A percentile compares a stretch with the other conserved stretches of the same genome.
Evolutionary conservation across 192 early-diverging fungal genomes (phyloP).

Genomic region (Allomyces macrogynus): DNA sequence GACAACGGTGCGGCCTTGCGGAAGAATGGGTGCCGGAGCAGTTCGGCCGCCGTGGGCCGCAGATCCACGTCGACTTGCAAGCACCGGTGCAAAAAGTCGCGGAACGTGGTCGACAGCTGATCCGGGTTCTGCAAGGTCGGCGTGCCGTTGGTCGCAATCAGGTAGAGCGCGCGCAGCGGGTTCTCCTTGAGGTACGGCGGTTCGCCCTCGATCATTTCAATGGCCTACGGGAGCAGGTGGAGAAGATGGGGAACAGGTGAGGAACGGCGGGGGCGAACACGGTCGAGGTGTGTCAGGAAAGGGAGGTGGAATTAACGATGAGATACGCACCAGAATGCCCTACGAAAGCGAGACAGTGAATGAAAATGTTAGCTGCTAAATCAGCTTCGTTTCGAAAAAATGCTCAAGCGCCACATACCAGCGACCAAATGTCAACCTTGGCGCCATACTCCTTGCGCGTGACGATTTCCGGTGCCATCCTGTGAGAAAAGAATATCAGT

Average conservation of each 20-base stretch:
- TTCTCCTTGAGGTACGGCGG: conserved; percentile 92
- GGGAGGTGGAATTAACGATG: no score
- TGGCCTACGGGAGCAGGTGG: conserved; percentile 22
- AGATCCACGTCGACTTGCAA: conserved; percentile 15
- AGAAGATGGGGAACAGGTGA: no score
- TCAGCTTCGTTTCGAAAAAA: no score
- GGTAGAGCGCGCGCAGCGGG: conserved; percentile 47
- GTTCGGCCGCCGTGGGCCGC: conserved; percentile 11
- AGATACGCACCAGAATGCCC: neutral
- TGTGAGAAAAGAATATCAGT: neutral
- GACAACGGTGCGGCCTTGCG: neutral
- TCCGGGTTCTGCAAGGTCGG: conserved; percentile 3
- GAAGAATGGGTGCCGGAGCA: conserved; percentile 17
- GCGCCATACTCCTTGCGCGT: conserved; percentile 40
- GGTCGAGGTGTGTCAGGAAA: no score
- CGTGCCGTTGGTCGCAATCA: conserved; percentile 12
- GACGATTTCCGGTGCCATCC: conserved; percentile 24
- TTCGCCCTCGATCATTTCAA: conserved; percentile 95
- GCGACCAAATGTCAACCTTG: conserved; percentile 39
- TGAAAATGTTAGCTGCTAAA: no score
- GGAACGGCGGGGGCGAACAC: no score
- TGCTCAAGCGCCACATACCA: conserved; percentile 5
- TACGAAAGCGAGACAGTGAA: no score
- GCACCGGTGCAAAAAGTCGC: conserved; percentile 16
- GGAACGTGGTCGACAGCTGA: conserved; percentile 6